Conservation (phyloP, 306 rosid species). For the Castanea mollissima region DNA sequence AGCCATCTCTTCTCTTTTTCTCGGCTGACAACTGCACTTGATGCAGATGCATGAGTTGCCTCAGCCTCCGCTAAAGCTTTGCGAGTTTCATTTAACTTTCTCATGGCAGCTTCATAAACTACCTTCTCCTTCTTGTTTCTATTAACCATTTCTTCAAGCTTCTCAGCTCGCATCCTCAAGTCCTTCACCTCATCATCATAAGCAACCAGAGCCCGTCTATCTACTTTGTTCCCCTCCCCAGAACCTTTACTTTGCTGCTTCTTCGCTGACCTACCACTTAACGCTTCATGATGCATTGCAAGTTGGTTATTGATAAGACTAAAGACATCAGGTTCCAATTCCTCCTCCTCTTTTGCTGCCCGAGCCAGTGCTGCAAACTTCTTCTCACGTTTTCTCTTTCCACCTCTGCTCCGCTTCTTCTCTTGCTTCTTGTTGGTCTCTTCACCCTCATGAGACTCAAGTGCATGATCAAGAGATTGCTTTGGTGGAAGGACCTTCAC, state of each 20-base stretch:
- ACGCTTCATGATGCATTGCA: slow-evolving; percentile 57
- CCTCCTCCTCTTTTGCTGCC: slow-evolving; percentile 63
- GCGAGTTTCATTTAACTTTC: slow-evolving; percentile 69
- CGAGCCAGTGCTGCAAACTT: slow-evolving; percentile 64
- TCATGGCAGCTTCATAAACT: slow-evolving; percentile 82
- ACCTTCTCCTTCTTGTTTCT: slow-evolving; percentile 75
- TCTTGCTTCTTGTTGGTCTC: slow-evolving; percentile 34
- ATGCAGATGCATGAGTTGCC: slow-evolving; percentile 80
- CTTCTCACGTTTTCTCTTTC: slow-evolving; percentile 85
- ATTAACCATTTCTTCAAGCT: slow-evolving; percentile 86
- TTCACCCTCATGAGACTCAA: slow-evolving; percentile 44
- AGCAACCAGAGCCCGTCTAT: slow-evolving; percentile 65
- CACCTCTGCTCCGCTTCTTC: slow-evolving; percentile 89
- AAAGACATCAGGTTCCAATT: slow-evolving; percentile 62
- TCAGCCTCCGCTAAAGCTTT: slow-evolving; percentile 70
- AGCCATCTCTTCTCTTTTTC: slow-evolving; percentile 97
- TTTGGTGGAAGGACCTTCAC: slow-evolving; percentile 83
- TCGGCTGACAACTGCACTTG: slow-evolving; percentile 70
- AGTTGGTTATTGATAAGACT: slow-evolving; percentile 76
- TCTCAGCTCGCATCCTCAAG: slow-evolving; percentile 57
- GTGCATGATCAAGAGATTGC: slow-evolving; percentile 88
- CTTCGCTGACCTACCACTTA: slow-evolving; percentile 45
- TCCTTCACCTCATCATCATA: slow-evolving; percentile 80
- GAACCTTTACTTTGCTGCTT: slow-evolving; percentile 55
- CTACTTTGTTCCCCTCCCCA: slow-evolving; percentile 65